phyloP scores from a whole-genome alignment of 106 monocot genomes.

The Acorus calamus region DNA sequence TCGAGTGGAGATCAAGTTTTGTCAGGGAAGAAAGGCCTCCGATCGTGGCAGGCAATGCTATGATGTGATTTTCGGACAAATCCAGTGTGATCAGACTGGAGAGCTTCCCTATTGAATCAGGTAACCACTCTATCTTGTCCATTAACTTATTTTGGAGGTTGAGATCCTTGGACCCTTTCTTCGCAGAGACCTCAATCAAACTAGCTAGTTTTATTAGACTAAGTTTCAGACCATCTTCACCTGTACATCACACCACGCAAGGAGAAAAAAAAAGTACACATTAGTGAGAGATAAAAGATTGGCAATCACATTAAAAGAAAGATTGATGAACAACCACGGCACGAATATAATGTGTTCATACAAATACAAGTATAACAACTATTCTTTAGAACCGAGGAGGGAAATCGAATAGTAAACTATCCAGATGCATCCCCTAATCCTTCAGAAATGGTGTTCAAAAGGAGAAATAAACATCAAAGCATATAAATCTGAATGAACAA shows the following conservation, averaged over 20 bases:
- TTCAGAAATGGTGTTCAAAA: too few species aligned
- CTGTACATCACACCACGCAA: conserved; percentile 4
- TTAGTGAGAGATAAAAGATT: not conserved
- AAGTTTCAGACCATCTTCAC: conserved; percentile 18
- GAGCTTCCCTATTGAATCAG: conserved; percentile 41
- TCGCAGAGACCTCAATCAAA: conserved; percentile 30
- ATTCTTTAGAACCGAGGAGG: too few species aligned
- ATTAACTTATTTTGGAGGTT: conserved; percentile 36
- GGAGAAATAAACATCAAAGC: too few species aligned
- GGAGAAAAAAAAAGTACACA: not conserved
- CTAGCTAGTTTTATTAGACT: conserved; percentile 28
- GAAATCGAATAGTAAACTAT: too few species aligned
- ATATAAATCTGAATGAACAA: too few species aligned
- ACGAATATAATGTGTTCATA: not conserved
- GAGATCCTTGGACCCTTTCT: conserved; percentile 28
- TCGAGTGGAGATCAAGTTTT: conserved; percentile 30
- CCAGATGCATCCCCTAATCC: too few species aligned
- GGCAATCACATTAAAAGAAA: not conserved
- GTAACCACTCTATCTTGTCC: conserved; percentile 42
- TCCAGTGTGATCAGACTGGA: conserved; percentile 21
- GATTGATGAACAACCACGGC: not conserved
- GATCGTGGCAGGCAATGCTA: conserved; percentile 26
- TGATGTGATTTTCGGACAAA: conserved; percentile 37
- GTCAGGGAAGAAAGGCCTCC: conserved; percentile 28
- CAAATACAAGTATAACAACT: too few species aligned